phyloP scores from a whole-genome alignment of 176 grass and related monocot genomes.

The Elaeis guineensis region DNA sequence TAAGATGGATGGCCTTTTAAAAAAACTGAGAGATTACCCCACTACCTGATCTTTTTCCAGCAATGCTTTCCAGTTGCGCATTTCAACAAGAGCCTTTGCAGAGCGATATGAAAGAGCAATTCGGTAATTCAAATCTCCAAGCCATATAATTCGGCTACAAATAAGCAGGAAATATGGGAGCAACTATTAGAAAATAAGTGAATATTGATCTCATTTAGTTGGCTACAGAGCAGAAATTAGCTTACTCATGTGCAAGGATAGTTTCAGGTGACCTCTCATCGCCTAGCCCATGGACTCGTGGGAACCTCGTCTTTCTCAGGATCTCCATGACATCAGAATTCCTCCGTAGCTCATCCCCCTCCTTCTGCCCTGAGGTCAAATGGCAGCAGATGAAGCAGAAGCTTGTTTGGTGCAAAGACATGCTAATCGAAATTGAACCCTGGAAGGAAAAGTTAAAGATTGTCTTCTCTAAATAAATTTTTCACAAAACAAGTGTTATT shows the following conservation, averaged over 20 bases:
- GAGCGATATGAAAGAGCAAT: constrained; percentile 91
- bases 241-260: constrained; percentile 94
- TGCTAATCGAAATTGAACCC: constrained; percentile 99
- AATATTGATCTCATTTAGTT: too few species aligned
- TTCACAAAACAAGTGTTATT: too few species aligned
- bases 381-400: constrained; percentile 99
- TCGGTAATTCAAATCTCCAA: constrained; percentile 97
- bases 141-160: constrained; percentile 88
- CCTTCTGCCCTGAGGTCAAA: constrained; percentile 97
- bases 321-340: constrained; percentile 94
- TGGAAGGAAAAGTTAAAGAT: constrained; percentile 28
- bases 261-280: constrained; percentile 78
- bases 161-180: not conserved
- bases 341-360: constrained; percentile 76
- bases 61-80: constrained; percentile 97
- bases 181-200: too few species aligned
- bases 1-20: too few species aligned
- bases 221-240: not conserved
- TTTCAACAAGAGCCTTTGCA: constrained; percentile 95
- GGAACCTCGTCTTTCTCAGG: constrained; percentile 83
- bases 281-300: constrained; percentile 60
- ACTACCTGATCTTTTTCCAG: constrained; percentile 98
- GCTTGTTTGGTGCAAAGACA: constrained; percentile 99
- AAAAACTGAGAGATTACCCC: not conserved
- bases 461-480: constrained; percentile 4